A percentile compares a stretch with the other conserved stretches of the same genome.
Evolutionary conservation across 139 green algal species (phyloP).

Genomic region (Zygnema circumcarinatum): DNA sequence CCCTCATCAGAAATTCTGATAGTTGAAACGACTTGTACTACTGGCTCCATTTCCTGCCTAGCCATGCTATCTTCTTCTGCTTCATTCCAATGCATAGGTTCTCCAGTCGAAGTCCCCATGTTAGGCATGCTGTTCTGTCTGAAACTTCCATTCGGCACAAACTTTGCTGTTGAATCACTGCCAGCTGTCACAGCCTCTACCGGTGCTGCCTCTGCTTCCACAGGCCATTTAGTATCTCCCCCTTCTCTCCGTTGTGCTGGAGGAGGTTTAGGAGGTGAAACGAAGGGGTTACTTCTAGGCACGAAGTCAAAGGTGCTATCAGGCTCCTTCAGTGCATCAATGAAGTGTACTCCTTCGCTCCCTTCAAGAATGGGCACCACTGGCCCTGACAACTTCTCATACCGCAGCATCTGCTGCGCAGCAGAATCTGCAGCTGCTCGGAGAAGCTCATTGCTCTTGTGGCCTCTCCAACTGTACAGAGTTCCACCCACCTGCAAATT

Average conservation of each 20-base stretch:
- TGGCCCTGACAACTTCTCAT: slow-evolving; percentile 40
- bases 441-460: slow-evolving; percentile 24
- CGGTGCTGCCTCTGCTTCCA: background rate
- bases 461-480: slow-evolving; percentile 42
- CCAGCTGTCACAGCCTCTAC: too few relatives aligned
- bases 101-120: background rate
- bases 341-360: background rate
- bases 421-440: slow-evolving; percentile 8
- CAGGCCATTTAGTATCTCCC: background rate
- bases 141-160: background rate
- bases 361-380: background rate
- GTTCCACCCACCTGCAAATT: slow-evolving; percentile 22
- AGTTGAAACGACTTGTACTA: background rate
- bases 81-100: background rate
- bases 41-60: background rate
- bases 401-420: slow-evolving; percentile 45
- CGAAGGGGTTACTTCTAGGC: too few relatives aligned
- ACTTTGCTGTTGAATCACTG: too few relatives aligned
- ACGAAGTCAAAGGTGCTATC: too few relatives aligned
- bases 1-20: background rate
- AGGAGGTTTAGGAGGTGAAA: too few relatives aligned
- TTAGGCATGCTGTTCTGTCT: background rate
- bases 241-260: background rate
- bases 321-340: background rate
- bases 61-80: background rate